Evolutionary conservation across 495 filamentous ascomycete genomes (phyloP).

Genomic region (Penicillium chermesinum): DNA sequence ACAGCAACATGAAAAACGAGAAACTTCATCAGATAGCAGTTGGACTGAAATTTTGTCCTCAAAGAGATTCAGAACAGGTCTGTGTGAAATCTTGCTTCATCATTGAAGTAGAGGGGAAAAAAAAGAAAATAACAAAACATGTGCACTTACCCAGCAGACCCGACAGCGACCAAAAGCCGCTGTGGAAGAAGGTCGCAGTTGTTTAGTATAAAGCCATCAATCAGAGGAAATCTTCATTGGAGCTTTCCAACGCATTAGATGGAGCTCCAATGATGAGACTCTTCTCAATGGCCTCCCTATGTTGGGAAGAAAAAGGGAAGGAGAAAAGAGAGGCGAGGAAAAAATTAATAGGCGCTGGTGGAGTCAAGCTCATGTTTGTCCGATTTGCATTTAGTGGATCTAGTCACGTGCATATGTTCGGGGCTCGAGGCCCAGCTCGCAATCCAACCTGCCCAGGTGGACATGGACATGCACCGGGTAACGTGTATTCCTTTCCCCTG

Average conservation of each 20-base stretch:
- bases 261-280: too few relatives aligned
- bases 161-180: neutral
- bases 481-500: too few relatives aligned
- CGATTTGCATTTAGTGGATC: neutral
- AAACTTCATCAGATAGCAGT: constrained; percentile 46
- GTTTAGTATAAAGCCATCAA: too few relatives aligned
- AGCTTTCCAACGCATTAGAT: neutral
- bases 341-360: constrained; percentile 17
- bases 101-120: constrained; percentile 32
- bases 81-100: constrained; percentile 53
- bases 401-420: neutral
- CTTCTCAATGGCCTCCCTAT: too few relatives aligned
- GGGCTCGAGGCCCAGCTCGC: too few relatives aligned
- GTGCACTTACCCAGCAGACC: neutral
- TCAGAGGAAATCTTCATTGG: neutral
- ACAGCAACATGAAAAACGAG: neutral
- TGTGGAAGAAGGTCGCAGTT: too few relatives aligned
- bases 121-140: neutral
- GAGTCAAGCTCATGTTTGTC: constrained; percentile 1
- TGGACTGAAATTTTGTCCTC: constrained; percentile 40
- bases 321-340: constrained; percentile 7
- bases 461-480: too few relatives aligned
- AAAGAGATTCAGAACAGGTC: constrained; percentile 51
- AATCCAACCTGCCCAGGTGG: too few relatives aligned
- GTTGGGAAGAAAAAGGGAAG: neutral